These are phyloP conservation scores for Spergularia bocconei DNA, from an alignment of 148 eudicot genomes.

Conservation along the genomic window DNA sequence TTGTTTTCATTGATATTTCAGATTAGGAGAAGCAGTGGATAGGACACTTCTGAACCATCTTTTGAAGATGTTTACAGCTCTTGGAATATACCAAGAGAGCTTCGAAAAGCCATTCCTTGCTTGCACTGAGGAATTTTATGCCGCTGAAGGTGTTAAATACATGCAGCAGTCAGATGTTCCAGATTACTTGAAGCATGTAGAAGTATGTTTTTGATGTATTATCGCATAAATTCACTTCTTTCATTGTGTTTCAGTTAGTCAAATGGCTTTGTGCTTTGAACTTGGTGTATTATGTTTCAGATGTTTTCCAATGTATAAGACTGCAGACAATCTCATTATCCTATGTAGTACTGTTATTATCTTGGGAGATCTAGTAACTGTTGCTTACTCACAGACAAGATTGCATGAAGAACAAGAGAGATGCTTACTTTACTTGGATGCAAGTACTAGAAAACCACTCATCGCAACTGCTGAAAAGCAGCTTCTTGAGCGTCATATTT, in stretches of 20 bases:
- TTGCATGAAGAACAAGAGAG: constrained; percentile 95
- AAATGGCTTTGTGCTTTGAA: neutral
- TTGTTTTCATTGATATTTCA: constrained; percentile 33
- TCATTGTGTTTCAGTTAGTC: neutral
- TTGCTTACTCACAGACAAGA: constrained; percentile 55
- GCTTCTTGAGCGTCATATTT: constrained; percentile 82
- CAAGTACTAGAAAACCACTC: constrained; percentile 83
- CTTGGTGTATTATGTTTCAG: neutral
- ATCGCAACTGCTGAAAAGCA: constrained; percentile 81
- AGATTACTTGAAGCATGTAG: constrained; percentile 92
- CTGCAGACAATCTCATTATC: neutral
- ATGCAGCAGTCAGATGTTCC: constrained; percentile 98
- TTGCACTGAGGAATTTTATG: constrained; percentile 87
- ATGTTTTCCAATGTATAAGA: neutral
- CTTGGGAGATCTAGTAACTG: constrained; percentile 20
- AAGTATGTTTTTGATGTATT: constrained; percentile 44
- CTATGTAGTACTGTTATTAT: neutral
- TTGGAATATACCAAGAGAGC: constrained; percentile 81
- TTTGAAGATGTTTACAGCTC: constrained; percentile 92
- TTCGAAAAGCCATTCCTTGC: constrained; percentile 95
- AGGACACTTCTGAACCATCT: constrained; percentile 97
- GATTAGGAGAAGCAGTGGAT: constrained; percentile 92
- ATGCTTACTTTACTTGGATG: constrained; percentile 79
- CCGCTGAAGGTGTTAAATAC: constrained; percentile 87
- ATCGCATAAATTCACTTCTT: neutral